Evolutionary conservation across 2,329 filamentous ascomycete species (phyloP).

Genomic region (Stylonectria norvegica): DNA sequence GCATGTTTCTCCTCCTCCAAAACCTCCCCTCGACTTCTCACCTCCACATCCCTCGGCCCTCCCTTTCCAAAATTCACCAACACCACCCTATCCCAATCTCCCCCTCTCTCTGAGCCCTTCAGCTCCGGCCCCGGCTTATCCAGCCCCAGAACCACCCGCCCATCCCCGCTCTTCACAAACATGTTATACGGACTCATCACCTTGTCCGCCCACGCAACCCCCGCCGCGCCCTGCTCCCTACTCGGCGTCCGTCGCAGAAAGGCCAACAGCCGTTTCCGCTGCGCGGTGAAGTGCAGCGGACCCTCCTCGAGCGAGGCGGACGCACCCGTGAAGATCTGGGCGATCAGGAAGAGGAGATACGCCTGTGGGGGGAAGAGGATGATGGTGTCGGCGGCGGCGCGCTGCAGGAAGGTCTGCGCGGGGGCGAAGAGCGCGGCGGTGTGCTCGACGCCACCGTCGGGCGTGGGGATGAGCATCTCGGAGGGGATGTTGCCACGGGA

Average conservation of each 20-base stretch:
- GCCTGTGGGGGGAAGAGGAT: conserved; percentile 90
- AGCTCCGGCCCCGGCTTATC: conserved; percentile 58
- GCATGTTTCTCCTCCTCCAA: conserved; percentile 42
- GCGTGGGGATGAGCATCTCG: conserved; percentile 61
- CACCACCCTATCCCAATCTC: conserved; percentile 59
- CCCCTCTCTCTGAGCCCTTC: conserved; percentile 43
- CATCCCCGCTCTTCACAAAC: conserved; percentile 43
- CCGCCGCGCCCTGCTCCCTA: conserved; percentile 38
- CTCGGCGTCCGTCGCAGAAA: conserved; percentile 50
- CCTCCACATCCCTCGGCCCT: conserved; percentile 51
- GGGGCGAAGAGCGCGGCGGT: conserved; percentile 77
- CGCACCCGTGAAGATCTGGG: conserved; percentile 46
- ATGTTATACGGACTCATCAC: conserved; percentile 56
- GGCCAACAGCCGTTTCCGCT: conserved; percentile 50
- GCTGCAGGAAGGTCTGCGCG: conserved; percentile 64
- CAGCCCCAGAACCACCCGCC: conserved; percentile 52
- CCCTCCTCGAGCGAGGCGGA: conserved; percentile 25
- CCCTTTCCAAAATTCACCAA: conserved; percentile 51
- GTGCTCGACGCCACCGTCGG: conserved; percentile 64
- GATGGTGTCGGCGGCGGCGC: conserved; percentile 62
- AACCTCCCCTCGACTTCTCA: conserved; percentile 48
- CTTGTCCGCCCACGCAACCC: conserved; percentile 57
- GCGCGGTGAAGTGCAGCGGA: conserved; percentile 38
- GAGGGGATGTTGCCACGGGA: conserved; percentile 28
- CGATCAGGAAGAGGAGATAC: conserved; percentile 63